Evolutionary conservation across 192 early-diverging fungal genomes (phyloP).

Genomic region (Fimicolochytrium jonesii): DNA sequence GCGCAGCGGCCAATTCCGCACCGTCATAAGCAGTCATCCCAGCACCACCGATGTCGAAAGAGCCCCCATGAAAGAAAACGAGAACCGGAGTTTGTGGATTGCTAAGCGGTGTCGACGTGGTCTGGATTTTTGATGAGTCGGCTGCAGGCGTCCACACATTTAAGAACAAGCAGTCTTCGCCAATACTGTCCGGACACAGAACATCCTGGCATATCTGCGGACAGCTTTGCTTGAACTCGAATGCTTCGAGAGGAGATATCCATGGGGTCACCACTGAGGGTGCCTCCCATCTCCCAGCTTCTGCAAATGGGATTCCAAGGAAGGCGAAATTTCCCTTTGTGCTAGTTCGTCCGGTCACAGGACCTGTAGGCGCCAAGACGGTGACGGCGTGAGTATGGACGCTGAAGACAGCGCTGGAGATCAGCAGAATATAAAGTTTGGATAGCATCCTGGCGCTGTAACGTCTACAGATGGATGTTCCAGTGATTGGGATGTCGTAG

Average conservation of each 20-base stretch:
- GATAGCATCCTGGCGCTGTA: too few species aligned
- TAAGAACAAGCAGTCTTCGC: conserved; percentile 41
- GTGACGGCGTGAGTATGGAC: too few species aligned
- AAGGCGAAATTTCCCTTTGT: conserved; percentile 10
- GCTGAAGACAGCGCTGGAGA: too few species aligned
- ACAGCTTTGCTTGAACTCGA: conserved; percentile 16
- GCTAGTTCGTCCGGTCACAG: not conserved
- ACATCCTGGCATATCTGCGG: conserved; percentile 26
- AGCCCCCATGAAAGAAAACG: conserved; percentile 38
- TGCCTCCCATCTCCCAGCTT: conserved; percentile 21
- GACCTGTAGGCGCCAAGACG: not conserved
- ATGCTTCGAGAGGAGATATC: not conserved
- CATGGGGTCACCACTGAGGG: not conserved
- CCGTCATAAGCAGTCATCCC: conserved; percentile 22
- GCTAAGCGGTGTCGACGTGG: not conserved
- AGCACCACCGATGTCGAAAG: conserved; percentile 29
- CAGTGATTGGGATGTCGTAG: too few species aligned
- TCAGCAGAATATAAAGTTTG: too few species aligned
- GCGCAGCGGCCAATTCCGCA: not conserved
- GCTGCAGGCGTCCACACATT: conserved; percentile 29
- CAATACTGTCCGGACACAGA: conserved; percentile 17
- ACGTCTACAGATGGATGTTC: too few species aligned
- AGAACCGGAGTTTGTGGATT: too few species aligned
- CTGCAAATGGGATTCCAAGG: conserved; percentile 23
- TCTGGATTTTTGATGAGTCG: not conserved